These are phyloP conservation scores for Climacium dendroides DNA, from an alignment of 225 moss, liverwort and hornwort genomes.

Conservation along the genomic window DNA sequence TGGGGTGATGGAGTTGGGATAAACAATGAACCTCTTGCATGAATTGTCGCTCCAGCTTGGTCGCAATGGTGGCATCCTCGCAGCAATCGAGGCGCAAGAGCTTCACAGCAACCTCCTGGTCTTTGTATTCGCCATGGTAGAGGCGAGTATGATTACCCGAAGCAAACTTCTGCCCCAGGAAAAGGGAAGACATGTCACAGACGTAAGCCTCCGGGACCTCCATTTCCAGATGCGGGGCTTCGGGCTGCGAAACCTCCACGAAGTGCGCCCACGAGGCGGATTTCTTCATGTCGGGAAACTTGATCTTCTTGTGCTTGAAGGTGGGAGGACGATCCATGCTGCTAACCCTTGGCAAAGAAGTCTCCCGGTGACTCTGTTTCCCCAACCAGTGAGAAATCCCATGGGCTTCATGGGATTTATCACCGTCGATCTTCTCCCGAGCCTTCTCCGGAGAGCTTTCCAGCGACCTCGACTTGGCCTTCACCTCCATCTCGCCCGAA, in stretches of 20 bases:
- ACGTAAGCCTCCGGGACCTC: slow-evolving; percentile 28
- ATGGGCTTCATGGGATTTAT: neutral
- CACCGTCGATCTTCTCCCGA: neutral
- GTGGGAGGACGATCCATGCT: neutral
- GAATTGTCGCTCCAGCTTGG: slow-evolving; percentile 62
- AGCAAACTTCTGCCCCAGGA: slow-evolving; percentile 70
- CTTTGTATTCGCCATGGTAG: slow-evolving; percentile 69
- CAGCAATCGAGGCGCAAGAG: slow-evolving; percentile 52
- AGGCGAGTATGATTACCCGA: slow-evolving; percentile 65
- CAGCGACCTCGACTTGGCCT: slow-evolving; percentile 15
- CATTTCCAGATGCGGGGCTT: slow-evolving; percentile 22
- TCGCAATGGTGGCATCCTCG: slow-evolving; percentile 10
- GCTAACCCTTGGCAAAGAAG: neutral
- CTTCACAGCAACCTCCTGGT: slow-evolving; percentile 75
- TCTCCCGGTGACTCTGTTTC: neutral
- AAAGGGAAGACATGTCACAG: slow-evolving; percentile 61
- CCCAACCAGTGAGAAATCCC: neutral
- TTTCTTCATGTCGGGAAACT: slow-evolving; percentile 32
- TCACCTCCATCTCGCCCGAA: neutral
- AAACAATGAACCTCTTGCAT: slow-evolving; percentile 70
- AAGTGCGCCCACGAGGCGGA: slow-evolving; percentile 36
- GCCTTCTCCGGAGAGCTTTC: slow-evolving; percentile 19
- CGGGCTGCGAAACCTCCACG: slow-evolving; percentile 12
- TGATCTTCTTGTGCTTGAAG: neutral
- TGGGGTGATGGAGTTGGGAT: slow-evolving; percentile 60